Base-by-base conservation (phyloP, 2,329 filamentous ascomycete genomes). In the Raffaelea arxii region DNA sequence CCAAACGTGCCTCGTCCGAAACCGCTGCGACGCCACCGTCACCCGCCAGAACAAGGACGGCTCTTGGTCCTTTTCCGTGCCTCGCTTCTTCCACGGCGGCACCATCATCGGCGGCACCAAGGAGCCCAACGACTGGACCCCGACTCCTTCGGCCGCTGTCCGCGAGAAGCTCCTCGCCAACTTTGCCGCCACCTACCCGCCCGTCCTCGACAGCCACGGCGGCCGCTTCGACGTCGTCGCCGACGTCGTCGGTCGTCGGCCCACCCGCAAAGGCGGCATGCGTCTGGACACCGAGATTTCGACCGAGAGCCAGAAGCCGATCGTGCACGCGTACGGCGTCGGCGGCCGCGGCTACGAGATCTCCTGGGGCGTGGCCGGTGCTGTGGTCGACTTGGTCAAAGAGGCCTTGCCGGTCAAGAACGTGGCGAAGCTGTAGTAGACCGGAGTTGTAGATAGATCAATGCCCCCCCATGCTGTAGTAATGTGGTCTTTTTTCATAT, bases 71-170 rank as follows among this genome's bases (percentile, higher is more conserved):
- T 83, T 84, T 51, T 71, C 72, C 40, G 75, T 84, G 6, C 78
- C 80, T 1, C 70, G 81, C 3, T 73, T 71, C 9, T 73, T 79
- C 23, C 67, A 75, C 27, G 80, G 80, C 3, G 80, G 80, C 3
- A 84, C 80, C 0, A 67, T 84, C 35, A 73, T 84, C 19, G 81
- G 80, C 5, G 80, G 80, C 0, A 84, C 79, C 10, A 83, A 82
- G 58, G 74, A 83, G 55, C 67, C 70, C 1, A 62, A 73, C 46
- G 66, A 81, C 57, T 80, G 74, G 74, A 66, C 74, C 41, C 58
- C 68, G 0, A 61, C 67, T 18, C 71, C 77, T 2, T 74, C 67
- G 0, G 48, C 53, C 2, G 68, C 70, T 41, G 70, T 72, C 0
- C 61, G 78, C 18, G 59, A 64, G 32, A 57, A 54, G 24, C 59